A percentile compares a stretch with the other conserved stretches of the same genome.
These are phyloP conservation scores for Pseudozyma flocculosa DNA, from an alignment of 1,284 basidiomycete species.

Conservation along the genomic window DNA sequence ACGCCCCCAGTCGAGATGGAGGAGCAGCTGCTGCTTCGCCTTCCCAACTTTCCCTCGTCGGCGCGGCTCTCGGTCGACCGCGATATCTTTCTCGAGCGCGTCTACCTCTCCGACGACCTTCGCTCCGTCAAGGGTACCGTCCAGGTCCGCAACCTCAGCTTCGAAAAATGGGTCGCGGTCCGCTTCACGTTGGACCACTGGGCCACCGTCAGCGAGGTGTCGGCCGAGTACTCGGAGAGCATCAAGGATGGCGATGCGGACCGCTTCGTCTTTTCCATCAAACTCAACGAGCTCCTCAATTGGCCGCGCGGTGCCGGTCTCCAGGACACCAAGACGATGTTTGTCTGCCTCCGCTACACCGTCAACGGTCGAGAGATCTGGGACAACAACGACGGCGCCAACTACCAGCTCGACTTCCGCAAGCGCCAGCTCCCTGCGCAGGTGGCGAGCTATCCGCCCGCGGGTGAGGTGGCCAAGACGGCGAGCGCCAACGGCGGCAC, in stretches of 20 bases:
- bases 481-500: constrained; percentile 19
- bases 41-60: constrained; percentile 64
- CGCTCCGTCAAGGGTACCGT: constrained; percentile 70
- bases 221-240: constrained; percentile 70
- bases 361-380: constrained; percentile 76
- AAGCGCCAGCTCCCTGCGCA: constrained; percentile 35
- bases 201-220: constrained; percentile 93
- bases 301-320: constrained; percentile 58
- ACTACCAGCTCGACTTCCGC: constrained; percentile 70
- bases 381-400: constrained; percentile 83
- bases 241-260: constrained; percentile 67
- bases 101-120: constrained; percentile 68
- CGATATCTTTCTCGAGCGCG: constrained; percentile 64
- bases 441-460: constrained; percentile 43
- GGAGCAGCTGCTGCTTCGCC: constrained; percentile 59
- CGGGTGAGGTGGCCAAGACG: constrained; percentile 12
- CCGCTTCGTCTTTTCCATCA: constrained; percentile 63
- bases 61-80: constrained; percentile 58
- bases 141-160: constrained; percentile 80
- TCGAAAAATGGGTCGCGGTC: constrained; percentile 81
- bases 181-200: constrained; percentile 92
- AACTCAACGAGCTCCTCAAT: constrained; percentile 61
- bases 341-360: constrained; percentile 76
- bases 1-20: constrained; percentile 26
- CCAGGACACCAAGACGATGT: constrained; percentile 82